Evolutionary conservation across 129 eudicot genomes (phyloP), one percentile per base, ranked within the genome.

Genomic region (Flaveria ramosissima): DNA sequence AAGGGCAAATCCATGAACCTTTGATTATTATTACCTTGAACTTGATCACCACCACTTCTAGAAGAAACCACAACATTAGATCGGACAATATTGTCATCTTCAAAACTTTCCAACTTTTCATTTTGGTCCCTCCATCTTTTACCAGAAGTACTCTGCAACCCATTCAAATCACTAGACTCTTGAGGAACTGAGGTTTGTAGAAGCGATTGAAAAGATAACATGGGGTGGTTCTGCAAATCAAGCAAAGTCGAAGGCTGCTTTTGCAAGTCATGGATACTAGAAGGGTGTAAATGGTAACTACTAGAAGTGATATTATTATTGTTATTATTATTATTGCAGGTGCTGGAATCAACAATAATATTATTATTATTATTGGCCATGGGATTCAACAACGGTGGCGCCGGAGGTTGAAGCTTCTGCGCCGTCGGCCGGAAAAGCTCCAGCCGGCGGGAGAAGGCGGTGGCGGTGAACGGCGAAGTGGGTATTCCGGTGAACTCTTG

Each of bases 401-500:
- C 41, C 41, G 9, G 77, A 47, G 16, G 78, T 32, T 85, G 89
- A 53, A 81, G 50, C 66, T 87, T 90, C 11, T 85, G 88, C 2
- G 92, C 57, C 10, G 93, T 68, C 24, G 93, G 91, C 36, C 91
- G 83, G 55, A 89, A 86, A 27, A 88, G 91, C 56, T 89, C 93
- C 10, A 89, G 82, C 3, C 92, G 85, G 16, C 96, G 92, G 3
- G 95, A 87, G 9, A 79, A 85, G 0, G 89, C 78, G 1, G 90
- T 62, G 43, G 91, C 11, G 46, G 91, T 78, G 76, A 89, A 89
- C 5, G 96, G 96, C 11, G 88, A 83, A 12, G 93, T 78, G 20
- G 98, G 98, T 60, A 92, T 89, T 8, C 98, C 98, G 71, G 98
- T 92, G 83, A 89, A 92, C 53, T 92, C 98, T 71, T 92, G 98